Base-by-base conservation (phyloP, 2,329 filamentous ascomycete species). In the Botryotinia globosa region DNA sequence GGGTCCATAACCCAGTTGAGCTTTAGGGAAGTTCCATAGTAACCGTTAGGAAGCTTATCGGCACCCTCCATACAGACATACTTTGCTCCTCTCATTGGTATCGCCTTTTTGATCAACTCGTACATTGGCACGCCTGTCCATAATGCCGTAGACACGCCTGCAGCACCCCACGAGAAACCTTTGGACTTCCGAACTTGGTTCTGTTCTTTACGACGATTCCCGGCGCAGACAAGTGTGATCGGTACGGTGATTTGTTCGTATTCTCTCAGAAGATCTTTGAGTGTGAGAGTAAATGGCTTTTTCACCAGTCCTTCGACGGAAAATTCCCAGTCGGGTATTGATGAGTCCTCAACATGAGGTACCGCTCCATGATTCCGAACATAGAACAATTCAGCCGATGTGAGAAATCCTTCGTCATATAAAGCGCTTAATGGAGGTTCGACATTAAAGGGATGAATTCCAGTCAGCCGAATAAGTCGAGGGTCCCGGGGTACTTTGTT, bases 1-100 rank as follows among this genome's bases (percentile, higher is more conserved):
- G 89, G 87, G 80, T 97, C 93, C 88, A 94, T 89, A 18, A 89
- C 94, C 93, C 94, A 97, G 78, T 93, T 94, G 66, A 97, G 85
- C 81, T 95, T 97, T 70, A 97, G 86, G 0, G 92, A 95, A 0
- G 94, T 97, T 14, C 93, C 94, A 78, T 97, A 97, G 80, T 90
- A 90, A 1, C 94, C 94, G 79, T 97, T 97, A 0, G 94, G 94
- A 63, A 97, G 82, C 79, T 92, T 91, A 81, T 98, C 94, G 1
- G 93, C 94, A 22, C 94, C 94, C 81, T 97, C 94, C 86, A 98
- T 96, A 81, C 93, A 97, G 37, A 97, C 90, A 80, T 94, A 97
- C 78, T 87, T 90, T 2, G 94, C 94, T 70, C 87, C 88, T 73
- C 90, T 87, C 77, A 86, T 84, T 0, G 93, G 93, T 73, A 84